Percentiles rank a stretch among this genome's conserved stretches.
phyloP scores from a whole-genome alignment of 2,329 filamentous ascomycete genomes.

The Penicillium vulpinum region DNA sequence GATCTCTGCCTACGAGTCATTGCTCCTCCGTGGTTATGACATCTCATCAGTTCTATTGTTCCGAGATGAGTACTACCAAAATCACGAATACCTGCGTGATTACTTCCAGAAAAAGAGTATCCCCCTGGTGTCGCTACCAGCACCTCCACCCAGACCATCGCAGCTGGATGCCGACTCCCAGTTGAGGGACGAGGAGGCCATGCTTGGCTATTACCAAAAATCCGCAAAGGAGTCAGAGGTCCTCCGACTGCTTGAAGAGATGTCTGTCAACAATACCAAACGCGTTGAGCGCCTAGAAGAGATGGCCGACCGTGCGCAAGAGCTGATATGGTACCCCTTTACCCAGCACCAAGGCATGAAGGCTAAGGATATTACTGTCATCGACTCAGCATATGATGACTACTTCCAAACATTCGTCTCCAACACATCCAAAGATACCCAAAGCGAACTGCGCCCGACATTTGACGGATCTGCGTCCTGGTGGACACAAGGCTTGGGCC shows the following conservation, averaged over 20 bases:
- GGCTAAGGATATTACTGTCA: constrained; percentile 65
- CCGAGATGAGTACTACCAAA: constrained; percentile 64
- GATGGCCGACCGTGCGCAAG: constrained; percentile 62
- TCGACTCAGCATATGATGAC: constrained; percentile 79
- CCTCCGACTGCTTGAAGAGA: constrained; percentile 49
- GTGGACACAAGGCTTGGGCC: constrained; percentile 88
- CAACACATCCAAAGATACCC: constrained; percentile 17
- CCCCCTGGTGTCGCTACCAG: constrained; percentile 56
- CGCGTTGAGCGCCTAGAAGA: constrained; percentile 61
- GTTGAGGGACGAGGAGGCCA: constrained; percentile 55
- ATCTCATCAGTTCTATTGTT: constrained; percentile 71
- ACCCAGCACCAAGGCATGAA: constrained; percentile 71
- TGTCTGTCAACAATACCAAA: constrained; percentile 56
- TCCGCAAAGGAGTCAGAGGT: constrained; percentile 45
- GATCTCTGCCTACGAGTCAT: constrained; percentile 76
- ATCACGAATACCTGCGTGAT: constrained; percentile 64
- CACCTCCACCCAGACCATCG: constrained; percentile 55
- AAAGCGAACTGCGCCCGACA: constrained; percentile 58
- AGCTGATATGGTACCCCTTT: constrained; percentile 81
- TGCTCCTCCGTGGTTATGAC: constrained; percentile 76
- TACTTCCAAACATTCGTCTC: constrained; percentile 67
- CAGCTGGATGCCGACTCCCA: constrained; percentile 31
- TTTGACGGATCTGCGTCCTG: constrained; percentile 86
- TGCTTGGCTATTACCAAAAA: constrained; percentile 64
- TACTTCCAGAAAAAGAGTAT: constrained; percentile 67